phyloP scores from a whole-genome alignment of 805 yeast species.

The Maudiozyma turicensis region DNA sequence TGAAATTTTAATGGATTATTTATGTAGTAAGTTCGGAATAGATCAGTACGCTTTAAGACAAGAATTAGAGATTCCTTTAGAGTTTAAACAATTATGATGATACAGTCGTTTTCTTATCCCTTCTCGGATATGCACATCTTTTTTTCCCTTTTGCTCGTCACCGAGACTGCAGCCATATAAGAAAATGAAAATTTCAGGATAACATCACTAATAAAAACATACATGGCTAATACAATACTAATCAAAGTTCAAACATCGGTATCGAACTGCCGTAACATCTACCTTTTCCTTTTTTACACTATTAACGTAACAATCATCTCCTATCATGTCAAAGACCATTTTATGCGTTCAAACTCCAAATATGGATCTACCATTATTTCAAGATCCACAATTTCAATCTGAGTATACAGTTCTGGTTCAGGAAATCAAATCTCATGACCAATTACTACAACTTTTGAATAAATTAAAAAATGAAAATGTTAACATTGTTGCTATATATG shows the following conservation, averaged over 20 bases:
- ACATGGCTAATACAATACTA: too few species aligned
- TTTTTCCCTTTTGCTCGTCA: neutral
- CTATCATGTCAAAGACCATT: neutral
- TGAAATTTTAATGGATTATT: conserved; percentile 31
- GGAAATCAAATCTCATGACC: conserved; percentile 9
- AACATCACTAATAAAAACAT: too few species aligned
- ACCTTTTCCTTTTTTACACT: neutral
- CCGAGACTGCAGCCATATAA: too few species aligned
- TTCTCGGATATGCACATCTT: neutral
- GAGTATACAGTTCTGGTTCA: conserved; percentile 10
- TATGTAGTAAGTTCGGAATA: conserved; percentile 27
- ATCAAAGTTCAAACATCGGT: too few species aligned
- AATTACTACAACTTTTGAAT: conserved; percentile 9
- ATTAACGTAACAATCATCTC: neutral
- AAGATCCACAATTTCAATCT: neutral
- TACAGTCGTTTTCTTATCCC: too few species aligned
- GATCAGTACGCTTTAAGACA: conserved; percentile 24
- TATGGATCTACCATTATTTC: neutral
- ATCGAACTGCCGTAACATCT: too few species aligned
- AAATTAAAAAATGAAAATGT: conserved; percentile 4
- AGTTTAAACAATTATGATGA: conserved; percentile 11
- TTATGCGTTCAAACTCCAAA: neutral
- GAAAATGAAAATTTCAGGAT: too few species aligned
- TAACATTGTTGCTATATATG: conserved; percentile 40
- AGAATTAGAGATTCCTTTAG: conserved; percentile 38